These are phyloP conservation scores for Corymbia maculata DNA, from an alignment of 345 rosid species.

Conservation along the genomic window DNA sequence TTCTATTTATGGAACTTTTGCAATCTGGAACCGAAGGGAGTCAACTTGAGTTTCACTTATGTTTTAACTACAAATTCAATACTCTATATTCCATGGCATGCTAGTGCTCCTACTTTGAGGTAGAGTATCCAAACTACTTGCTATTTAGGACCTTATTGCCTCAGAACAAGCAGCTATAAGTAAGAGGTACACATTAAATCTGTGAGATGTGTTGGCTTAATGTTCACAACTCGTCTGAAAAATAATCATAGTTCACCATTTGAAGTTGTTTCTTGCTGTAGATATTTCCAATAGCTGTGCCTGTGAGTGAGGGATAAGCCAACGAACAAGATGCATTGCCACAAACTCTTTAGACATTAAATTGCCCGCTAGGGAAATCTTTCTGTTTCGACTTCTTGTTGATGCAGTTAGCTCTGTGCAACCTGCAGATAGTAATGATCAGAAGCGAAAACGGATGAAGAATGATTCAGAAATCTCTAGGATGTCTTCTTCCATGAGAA, in stretches of 20 bases:
- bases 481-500: slow-evolving; percentile 55
- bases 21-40: not conserved
- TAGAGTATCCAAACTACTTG: not conserved
- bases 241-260: not conserved
- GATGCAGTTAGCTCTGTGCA: slow-evolving; percentile 9
- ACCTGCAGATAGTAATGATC: slow-evolving; percentile 71
- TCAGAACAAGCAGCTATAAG: not conserved
- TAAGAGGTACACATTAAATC: not conserved
- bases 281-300: not conserved
- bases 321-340: not conserved
- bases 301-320: not conserved
- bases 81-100: not conserved
- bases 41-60: not conserved
- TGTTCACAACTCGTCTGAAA: not conserved
- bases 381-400: not conserved
- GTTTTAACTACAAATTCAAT: not conserved
- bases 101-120: not conserved
- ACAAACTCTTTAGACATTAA: not conserved
- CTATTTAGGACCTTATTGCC: not conserved
- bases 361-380: not conserved
- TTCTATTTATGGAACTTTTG: not conserved
- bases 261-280: not conserved
- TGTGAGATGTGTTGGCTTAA: not conserved
- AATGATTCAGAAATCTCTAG: slow-evolving; percentile 58
- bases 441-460: slow-evolving; percentile 69